phyloP scores from a whole-genome alignment of 352 stramenopile genomes.

The Halophytophthora batemanensis region DNA sequence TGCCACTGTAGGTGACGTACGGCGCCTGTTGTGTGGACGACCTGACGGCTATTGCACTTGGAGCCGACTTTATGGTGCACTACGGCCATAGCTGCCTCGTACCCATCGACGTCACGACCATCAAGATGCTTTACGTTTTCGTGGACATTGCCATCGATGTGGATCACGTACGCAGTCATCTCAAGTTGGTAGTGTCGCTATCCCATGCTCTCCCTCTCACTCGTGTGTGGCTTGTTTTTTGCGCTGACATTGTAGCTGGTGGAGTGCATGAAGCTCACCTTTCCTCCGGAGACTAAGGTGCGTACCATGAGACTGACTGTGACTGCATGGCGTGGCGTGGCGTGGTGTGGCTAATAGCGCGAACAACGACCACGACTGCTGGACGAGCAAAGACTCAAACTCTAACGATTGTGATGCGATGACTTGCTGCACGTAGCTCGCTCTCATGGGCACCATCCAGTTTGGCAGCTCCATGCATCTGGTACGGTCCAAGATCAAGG shows the following conservation, averaged over 20 bases:
- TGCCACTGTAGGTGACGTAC: constrained; percentile 88
- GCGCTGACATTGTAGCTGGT: constrained; percentile 62
- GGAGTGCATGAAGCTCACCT: constrained; percentile 94
- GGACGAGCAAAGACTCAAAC: too few species aligned
- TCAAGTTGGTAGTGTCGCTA: neutral
- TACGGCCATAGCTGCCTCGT: constrained; percentile 99
- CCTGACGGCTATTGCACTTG: constrained; percentile 93
- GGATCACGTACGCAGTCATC: constrained; percentile 70
- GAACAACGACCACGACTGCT: too few species aligned
- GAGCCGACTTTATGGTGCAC: constrained; percentile 98
- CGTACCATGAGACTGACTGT: neutral
- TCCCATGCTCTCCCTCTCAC: neutral
- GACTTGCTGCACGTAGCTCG: constrained; percentile 45
- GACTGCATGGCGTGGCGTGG: neutral
- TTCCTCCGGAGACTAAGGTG: constrained; percentile 71
- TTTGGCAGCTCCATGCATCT: constrained; percentile 92
- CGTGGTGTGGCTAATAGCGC: too few species aligned
- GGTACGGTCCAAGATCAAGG: constrained; percentile 64
- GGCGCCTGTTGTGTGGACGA: constrained; percentile 99
- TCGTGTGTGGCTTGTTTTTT: constrained; percentile 11
- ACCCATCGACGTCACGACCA: constrained; percentile 94
- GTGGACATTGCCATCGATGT: constrained; percentile 99
- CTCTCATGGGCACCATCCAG: constrained; percentile 95
- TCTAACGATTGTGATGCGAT: neutral
- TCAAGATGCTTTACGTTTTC: constrained; percentile 99